These are phyloP conservation scores for Fusarium dlaminii DNA, from an alignment of 2,329 filamentous ascomycete genomes.

Conservation along the genomic window DNA sequence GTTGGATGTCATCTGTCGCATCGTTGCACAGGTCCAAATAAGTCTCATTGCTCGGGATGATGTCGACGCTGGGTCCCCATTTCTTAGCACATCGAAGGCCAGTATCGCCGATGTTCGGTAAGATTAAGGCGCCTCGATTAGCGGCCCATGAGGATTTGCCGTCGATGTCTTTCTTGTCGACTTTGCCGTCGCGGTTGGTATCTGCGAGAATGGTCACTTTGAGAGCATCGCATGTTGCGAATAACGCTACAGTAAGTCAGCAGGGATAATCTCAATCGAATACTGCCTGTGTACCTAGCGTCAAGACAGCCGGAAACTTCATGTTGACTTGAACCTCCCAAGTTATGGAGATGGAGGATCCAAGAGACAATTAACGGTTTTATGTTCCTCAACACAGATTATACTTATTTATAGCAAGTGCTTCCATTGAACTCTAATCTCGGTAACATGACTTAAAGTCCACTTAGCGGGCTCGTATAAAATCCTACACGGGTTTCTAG, in stretches of 20 bases:
- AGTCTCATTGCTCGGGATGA: conserved; percentile 9
- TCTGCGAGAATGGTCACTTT: conserved; percentile 45
- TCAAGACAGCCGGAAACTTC: neutral
- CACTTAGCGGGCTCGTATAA: neutral
- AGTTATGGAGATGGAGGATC: rapidly evolving
- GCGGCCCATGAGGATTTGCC: conserved; percentile 41
- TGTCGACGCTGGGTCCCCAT: conserved; percentile 12
- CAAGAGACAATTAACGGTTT: rapidly evolving
- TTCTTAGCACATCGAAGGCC: conserved; percentile 42
- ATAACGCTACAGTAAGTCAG: neutral
- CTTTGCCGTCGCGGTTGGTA: conserved; percentile 49
- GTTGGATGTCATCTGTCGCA: conserved; percentile 46
- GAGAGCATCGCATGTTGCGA: conserved; percentile 11
- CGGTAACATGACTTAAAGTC: neutral
- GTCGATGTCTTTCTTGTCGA: conserved; percentile 39
- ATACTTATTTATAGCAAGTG: neutral
- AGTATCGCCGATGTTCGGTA: conserved; percentile 51
- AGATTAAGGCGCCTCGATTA: conserved; percentile 46
- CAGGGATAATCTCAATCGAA: rapidly evolving
- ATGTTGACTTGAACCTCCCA: neutral
- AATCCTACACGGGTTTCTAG: neutral
- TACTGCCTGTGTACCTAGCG: neutral
- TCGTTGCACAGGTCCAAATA: conserved; percentile 48
- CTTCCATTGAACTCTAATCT: neutral
- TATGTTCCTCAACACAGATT: too few relatives aligned